Conservation (phyloP, 768 basidiomycete genomes). For the Rhodotorula kratochvilovae region DNA sequence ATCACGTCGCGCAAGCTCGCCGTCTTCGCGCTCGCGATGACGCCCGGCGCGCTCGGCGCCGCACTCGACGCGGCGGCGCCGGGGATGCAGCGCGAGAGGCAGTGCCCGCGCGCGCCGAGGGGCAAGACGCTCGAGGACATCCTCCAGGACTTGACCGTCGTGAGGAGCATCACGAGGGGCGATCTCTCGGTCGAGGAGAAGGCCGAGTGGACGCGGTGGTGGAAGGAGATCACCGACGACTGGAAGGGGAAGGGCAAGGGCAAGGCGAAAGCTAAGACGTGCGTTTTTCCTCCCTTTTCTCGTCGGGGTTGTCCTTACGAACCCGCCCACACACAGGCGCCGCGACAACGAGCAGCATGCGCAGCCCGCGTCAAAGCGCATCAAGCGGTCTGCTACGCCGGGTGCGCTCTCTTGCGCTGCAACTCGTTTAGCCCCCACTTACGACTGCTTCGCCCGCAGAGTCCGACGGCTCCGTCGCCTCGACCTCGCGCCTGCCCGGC, state of each 20-base stretch:
- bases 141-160: slow-evolving; percentile 17
- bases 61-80: neutral
- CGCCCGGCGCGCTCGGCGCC: slow-evolving; percentile 22
- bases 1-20: slow-evolving; percentile 24
- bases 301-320: no score
- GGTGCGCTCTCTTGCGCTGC: neutral
- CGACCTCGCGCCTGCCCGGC: neutral
- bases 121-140: slow-evolving; percentile 16
- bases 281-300: neutral
- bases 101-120: slow-evolving; percentile 3
- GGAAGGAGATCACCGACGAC: slow-evolving; percentile 16
- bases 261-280: neutral
- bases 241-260: slow-evolving; percentile 1
- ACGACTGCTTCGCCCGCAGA: neutral
- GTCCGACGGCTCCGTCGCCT: neutral
- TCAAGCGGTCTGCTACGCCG: slow-evolving; percentile 18
- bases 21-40: slow-evolving; percentile 24
- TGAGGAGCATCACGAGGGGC: slow-evolving; percentile 18
- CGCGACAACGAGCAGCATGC: neutral
- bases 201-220: slow-evolving; percentile 18
- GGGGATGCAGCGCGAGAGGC: neutral
- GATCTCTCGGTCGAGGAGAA: slow-evolving; percentile 3
- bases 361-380: slow-evolving; percentile 2
- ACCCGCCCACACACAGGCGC: neutral
- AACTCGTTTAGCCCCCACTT: neutral